phyloP scores from a whole-genome alignment of 2,329 filamentous ascomycete species.

The Ilyonectria mors-panacis region DNA sequence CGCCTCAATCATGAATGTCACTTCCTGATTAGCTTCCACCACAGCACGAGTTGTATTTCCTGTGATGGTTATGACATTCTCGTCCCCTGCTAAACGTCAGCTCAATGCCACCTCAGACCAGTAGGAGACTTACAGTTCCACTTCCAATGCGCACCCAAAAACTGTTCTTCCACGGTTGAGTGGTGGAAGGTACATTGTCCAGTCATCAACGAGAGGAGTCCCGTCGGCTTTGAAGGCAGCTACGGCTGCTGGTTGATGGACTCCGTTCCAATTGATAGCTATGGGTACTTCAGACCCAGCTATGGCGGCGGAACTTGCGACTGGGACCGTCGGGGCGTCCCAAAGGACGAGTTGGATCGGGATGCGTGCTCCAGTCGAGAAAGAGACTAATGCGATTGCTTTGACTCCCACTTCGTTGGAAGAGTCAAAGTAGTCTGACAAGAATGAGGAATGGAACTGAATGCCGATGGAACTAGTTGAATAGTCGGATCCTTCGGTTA shows the following conservation, averaged over 20 bases:
- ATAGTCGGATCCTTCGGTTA: conserved; percentile 56
- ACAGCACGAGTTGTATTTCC: not conserved
- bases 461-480: conserved; percentile 60
- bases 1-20: not conserved
- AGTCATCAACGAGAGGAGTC: not conserved
- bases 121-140: not conserved
- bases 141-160: not conserved
- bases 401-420: conserved; percentile 61
- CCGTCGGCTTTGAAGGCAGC: not conserved
- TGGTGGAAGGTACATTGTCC: not conserved
- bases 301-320: not conserved
- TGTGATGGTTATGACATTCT: not conserved
- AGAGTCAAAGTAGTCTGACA: conserved; percentile 60
- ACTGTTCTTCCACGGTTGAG: not conserved
- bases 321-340: conserved; percentile 56
- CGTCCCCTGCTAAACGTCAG: not conserved
- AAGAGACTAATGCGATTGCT: conserved; percentile 66
- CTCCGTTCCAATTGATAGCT: not conserved
- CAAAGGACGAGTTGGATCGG: conserved; percentile 67
- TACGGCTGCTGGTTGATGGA: not conserved
- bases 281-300: not conserved
- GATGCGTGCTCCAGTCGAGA: conserved; percentile 65
- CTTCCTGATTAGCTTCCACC: not conserved
- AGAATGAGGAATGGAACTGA: conserved; percentile 63
- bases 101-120: not conserved